Evolutionary conservation across 768 basidiomycete species (phyloP), one percentile per base, ranked within the genome.

Genomic region (Russula lepida): DNA sequence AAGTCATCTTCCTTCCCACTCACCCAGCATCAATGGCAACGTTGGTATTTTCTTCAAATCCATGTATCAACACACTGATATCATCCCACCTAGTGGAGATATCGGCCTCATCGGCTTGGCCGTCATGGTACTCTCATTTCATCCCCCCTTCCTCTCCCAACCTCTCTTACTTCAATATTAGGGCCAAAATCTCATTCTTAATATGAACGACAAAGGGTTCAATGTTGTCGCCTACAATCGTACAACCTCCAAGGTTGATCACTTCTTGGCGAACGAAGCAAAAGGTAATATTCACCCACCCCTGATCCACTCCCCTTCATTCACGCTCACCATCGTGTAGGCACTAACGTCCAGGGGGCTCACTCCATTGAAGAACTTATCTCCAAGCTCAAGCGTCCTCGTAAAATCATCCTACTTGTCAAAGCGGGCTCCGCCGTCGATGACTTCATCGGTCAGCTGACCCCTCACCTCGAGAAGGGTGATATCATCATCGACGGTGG

Each of bases 141-240:
- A 56, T 30, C 54, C 33, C 50, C 59, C 60, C 33, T 39, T 48
- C 69, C 67, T 66, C 61, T 65, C 60, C 66, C 54, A 25, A 41
- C 61, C 43, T 57, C 32, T 62, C 51, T 58, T 63, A 55, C 23
- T 33, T 48, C 35, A 11, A 7, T 50, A 57, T 51, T 69, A 94
- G 92, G 94, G 92, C 71, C 94, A 95, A 84, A 97, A 95, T 74
- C 75, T 97, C 72, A 95, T 97, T 74, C 79, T 98, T 69, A 97
- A 98, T 80, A 98, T 97, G 92, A 97, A 97, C 75, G 97, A 99
- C 81, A 99, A 99, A 77, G 97, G 97, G 55, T 99, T 94, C 80
- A 93, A 78, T 66, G 97, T 99, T 69, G 88, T 93, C 67, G 93
- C 92, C 13, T 99, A 89, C 79, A 99, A 99, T 82, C 89, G 97